Evolutionary conservation across 495 filamentous ascomycete genomes (phyloP).

Genomic region (Neurospora tetraspora): DNA sequence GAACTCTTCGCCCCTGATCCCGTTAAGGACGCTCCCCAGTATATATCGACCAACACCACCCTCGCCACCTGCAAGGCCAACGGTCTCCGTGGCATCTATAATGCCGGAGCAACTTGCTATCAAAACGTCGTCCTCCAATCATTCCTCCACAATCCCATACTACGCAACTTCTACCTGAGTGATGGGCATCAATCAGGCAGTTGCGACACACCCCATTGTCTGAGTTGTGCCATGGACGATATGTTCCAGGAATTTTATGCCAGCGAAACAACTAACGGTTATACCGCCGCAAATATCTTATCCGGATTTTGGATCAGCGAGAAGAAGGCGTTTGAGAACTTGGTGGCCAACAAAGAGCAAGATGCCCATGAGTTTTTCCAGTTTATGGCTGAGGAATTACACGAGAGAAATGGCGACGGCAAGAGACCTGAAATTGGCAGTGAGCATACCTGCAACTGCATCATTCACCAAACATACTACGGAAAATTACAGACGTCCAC

Average conservation of each 20-base stretch:
- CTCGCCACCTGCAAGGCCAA: conserved; percentile 57
- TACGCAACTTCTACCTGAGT: conserved; percentile 76
- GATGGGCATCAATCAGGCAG: conserved; percentile 68
- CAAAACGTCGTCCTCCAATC: conserved; percentile 85
- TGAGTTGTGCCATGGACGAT: conserved; percentile 81
- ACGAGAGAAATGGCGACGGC: conserved; percentile 54
- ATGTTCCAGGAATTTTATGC: conserved; percentile 87
- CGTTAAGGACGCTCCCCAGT: conserved; percentile 47
- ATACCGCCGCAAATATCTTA: conserved; percentile 73
- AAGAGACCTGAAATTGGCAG: conserved; percentile 44
- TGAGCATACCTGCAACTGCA: conserved; percentile 63
- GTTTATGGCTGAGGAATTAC: conserved; percentile 79
- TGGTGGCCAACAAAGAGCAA: conserved; percentile 86
- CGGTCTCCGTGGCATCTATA: conserved; percentile 79
- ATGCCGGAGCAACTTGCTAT: conserved; percentile 90
- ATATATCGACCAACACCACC: conserved; percentile 50
- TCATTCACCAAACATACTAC: conserved; percentile 83
- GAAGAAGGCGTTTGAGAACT: conserved; percentile 49
- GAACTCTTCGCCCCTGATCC: conserved; percentile 42
- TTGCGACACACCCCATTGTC: conserved; percentile 58
- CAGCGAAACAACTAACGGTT: conserved; percentile 69
- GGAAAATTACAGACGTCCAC: conserved; percentile 79
- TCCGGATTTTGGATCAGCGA: conserved; percentile 68
- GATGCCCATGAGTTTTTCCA: conserved; percentile 95
- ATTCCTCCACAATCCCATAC: conserved; percentile 77